A percentile compares a stretch with the other conserved stretches of the same genome.
These are phyloP conservation scores for Blastocystis sp. DNA, from an alignment of 352 stramenopile species.

Conservation along the genomic window DNA sequence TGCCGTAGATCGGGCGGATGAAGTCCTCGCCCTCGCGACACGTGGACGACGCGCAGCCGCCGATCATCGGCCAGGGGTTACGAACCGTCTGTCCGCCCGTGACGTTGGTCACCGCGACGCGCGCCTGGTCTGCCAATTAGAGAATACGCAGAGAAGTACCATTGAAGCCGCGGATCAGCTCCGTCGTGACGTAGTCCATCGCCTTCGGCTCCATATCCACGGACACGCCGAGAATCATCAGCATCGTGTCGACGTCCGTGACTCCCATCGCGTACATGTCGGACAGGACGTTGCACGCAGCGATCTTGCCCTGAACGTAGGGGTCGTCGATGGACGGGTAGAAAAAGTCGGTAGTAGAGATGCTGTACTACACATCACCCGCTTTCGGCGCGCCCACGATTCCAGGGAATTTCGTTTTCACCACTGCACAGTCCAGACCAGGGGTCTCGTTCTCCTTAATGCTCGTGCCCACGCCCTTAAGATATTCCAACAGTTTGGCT, in stretches of 20 bases:
- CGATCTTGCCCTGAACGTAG: constrained; percentile 88
- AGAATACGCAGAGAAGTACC: constrained; percentile 78
- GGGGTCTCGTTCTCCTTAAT: constrained; percentile 88
- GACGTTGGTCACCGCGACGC: constrained; percentile 84
- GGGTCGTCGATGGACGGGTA: constrained; percentile 91
- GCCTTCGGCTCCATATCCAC: constrained; percentile 88
- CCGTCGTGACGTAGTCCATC: constrained; percentile 87
- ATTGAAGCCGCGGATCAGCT: constrained; percentile 92
- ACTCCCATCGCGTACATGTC: constrained; percentile 92
- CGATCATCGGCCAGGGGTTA: constrained; percentile 93
- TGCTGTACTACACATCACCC: constrained; percentile 83
- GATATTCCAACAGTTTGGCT: constrained; percentile 88
- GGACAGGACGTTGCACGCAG: constrained; percentile 90
- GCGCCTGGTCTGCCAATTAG: neutral
- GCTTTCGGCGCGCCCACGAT: constrained; percentile 77
- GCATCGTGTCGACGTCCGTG: constrained; percentile 89
- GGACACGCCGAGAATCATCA: constrained; percentile 91
- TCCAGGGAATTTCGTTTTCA: constrained; percentile 68
- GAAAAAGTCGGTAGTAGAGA: constrained; percentile 94
- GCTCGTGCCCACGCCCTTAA: constrained; percentile 85
- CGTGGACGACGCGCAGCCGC: constrained; percentile 86
- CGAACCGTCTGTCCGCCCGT: constrained; percentile 92
- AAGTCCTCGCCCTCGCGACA: constrained; percentile 80
- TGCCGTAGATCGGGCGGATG: constrained; percentile 87
- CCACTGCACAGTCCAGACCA: constrained; percentile 81